Base-by-base conservation (phyloP, 1,139 yeast genomes). In the Suhomyces maxii region DNA sequence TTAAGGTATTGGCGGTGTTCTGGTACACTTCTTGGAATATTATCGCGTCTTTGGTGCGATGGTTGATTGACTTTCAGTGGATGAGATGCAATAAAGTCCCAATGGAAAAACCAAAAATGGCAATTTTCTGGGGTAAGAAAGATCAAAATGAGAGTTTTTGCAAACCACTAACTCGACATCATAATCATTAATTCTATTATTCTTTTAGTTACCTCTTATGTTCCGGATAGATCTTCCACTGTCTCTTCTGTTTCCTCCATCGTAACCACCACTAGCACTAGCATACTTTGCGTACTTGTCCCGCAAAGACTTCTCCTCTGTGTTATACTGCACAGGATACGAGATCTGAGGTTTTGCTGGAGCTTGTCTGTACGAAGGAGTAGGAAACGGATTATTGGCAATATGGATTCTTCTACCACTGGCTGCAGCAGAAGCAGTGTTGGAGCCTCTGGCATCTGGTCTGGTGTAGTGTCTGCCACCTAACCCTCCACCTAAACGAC, bases 401-500 rank as follows among this genome's bases (percentile, higher is more conserved):
- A 64, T 46, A 40, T 65, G 52, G 23, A 67, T 44, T 50, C 72
- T 57, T 52, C 76, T 60, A 10, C 62, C 61, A 45, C 68, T 71
- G 6, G 86, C 85, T 13, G 84, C 84, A 12, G 82, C 76, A 2
- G 84, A 77, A 1, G 82, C 76, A 34, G 75, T 59, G n/a, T 71
- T 63, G n/a, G 77, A 66, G 23, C 67, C 55, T 45, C 67, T 72
- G 18, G 48, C 69, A 55, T 58, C 82, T 46, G 54, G 77, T 56
- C 59, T 79, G 13, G 67, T 63, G 48, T 70, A 70, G 41, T 69
- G 71, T 52, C 85, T 77, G 25, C 87, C 87, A 13, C 87, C 87
- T 50, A 82, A 73, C 0, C 87, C 87, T 34, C 87, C 87, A 25
- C 86, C 87, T 12, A 82, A 60, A 45, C 87, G 65, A 55, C 91